Conservation (phyloP, 495 filamentous ascomycete species). For the Sporormia fimetaria region DNA sequence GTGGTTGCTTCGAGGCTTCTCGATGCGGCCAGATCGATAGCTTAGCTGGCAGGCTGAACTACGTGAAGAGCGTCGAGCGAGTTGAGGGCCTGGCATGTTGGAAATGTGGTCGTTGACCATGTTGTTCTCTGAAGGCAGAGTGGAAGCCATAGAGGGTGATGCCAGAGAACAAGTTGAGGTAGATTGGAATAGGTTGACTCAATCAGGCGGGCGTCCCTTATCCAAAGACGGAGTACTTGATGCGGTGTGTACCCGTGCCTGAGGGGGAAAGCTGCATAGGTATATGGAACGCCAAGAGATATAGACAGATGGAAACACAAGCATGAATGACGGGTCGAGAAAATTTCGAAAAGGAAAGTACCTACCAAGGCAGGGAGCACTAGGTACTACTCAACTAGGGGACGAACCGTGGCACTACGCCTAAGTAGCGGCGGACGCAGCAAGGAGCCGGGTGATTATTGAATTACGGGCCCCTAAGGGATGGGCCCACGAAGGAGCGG, state of each 20-base stretch:
- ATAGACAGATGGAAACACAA: slow-evolving; percentile 22
- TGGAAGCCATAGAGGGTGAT: slow-evolving; percentile 11
- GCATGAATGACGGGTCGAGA: slow-evolving; percentile 6
- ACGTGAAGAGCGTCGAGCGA: slow-evolving; percentile 15
- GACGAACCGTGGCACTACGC: slow-evolving; percentile 6
- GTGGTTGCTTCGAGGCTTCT: slow-evolving; percentile 26
- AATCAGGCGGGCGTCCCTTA: slow-evolving; percentile 4
- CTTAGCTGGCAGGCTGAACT: slow-evolving; percentile 17
- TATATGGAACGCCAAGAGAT: slow-evolving; percentile 26
- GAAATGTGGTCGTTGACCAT: slow-evolving; percentile 9
- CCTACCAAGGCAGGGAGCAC: slow-evolving; percentile 7
- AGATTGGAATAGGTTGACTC: slow-evolving; percentile 1
- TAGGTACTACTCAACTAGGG: slow-evolving; percentile 19
- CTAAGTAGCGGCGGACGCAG: slow-evolving; percentile 18
- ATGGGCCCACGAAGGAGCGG: slow-evolving; percentile 21
- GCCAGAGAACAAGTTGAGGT: slow-evolving; percentile 1
- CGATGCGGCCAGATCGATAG: slow-evolving; percentile 14
- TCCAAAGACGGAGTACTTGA: slow-evolving; percentile 3
- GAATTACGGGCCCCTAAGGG: slow-evolving; percentile 19
- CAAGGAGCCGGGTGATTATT: slow-evolving; percentile 15
- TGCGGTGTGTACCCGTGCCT: slow-evolving; percentile 5
- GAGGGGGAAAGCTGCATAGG: slow-evolving; percentile 22
- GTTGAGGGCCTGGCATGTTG: slow-evolving; percentile 18
- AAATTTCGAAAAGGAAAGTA: too few relatives aligned
- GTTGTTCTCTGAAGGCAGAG: slow-evolving; percentile 9